Evolutionary conservation across 305 asterid genomes (phyloP).

Genomic region (Coffea humblotiana): DNA sequence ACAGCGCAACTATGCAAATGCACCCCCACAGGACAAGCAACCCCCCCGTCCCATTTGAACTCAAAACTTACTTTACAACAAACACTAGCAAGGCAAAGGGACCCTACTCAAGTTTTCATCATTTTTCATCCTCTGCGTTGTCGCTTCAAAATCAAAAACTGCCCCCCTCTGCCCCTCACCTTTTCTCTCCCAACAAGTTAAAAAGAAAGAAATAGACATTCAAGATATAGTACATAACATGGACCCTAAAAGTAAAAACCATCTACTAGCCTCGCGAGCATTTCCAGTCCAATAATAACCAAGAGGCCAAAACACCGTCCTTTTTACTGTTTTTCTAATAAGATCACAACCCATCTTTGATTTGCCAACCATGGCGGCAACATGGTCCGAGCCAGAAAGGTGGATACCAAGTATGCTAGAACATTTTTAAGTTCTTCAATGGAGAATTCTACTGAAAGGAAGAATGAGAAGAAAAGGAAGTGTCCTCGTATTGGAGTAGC

Average conservation of each 20-base stretch:
- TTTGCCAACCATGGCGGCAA: background rate
- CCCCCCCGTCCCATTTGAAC: background rate
- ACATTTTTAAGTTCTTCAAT: background rate
- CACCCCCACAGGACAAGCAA: slow-evolving; percentile 3
- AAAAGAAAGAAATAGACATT: background rate
- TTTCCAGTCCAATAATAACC: background rate
- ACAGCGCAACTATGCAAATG: background rate
- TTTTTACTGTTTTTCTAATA: background rate
- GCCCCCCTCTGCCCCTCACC: background rate
- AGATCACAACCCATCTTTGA: background rate
- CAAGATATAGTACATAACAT: background rate
- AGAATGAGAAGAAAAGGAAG: background rate
- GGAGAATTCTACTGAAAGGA: background rate
- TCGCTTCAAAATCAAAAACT: background rate
- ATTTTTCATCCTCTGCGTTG: slow-evolving; percentile 9
- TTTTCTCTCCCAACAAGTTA: background rate
- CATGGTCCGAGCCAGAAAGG: background rate
- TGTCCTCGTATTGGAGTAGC: background rate
- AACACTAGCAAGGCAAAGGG: slow-evolving; percentile 5
- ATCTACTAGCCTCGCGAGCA: background rate
- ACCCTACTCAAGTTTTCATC: slow-evolving; percentile 5
- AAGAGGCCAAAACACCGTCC: background rate
- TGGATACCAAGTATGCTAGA: no score
- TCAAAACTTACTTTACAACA: slow-evolving; percentile 23
- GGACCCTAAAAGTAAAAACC: background rate